phyloP scores from a whole-genome alignment of 1,284 basidiomycete genomes.

The Sanguinoderma infundibulare region DNA sequence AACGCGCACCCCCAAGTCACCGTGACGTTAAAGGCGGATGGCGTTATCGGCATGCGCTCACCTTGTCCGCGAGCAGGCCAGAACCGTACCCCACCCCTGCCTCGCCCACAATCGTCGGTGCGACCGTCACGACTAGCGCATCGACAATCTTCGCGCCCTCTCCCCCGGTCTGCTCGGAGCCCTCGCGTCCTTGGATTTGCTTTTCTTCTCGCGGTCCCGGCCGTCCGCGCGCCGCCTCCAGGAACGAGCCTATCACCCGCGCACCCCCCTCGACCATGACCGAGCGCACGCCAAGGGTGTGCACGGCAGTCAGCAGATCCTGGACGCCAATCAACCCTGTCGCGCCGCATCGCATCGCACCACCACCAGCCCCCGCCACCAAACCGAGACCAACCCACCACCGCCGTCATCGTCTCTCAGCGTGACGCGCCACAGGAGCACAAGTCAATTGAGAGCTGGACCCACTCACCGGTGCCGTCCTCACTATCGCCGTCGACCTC shows the following conservation, averaged over 20 bases:
- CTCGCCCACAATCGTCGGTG: constrained; percentile 80
- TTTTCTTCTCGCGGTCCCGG: neutral
- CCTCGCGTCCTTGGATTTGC: constrained; percentile 11
- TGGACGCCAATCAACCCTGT: constrained; percentile 53
- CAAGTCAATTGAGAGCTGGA: constrained; percentile 13
- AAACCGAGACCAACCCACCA: neutral
- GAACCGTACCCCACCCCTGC: constrained; percentile 66
- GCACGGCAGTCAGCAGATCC: constrained; percentile 56
- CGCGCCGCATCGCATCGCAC: neutral
- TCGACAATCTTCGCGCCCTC: constrained; percentile 49
- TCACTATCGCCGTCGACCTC: constrained; percentile 24
- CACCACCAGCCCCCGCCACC: neutral
- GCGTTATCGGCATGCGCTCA: constrained; percentile 11
- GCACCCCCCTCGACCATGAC: constrained; percentile 98
- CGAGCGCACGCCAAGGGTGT: constrained; percentile 60
- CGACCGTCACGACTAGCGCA: constrained; percentile 80
- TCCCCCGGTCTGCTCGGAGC: constrained; percentile 2
- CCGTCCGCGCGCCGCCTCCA: constrained; percentile 41
- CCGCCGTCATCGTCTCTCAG: neutral
- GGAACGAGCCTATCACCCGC: constrained; percentile 79
- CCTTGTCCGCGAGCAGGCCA: constrained; percentile 26
- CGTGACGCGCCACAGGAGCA: constrained; percentile 5
- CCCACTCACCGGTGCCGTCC: constrained; percentile 27
- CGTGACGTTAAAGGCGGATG: neutral
- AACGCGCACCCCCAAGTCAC: neutral